Percentiles rank a stretch among this genome's conserved stretches.
phyloP scores from a whole-genome alignment of 371 early-diverging fungal genomes.

The Mucor mucedo region DNA sequence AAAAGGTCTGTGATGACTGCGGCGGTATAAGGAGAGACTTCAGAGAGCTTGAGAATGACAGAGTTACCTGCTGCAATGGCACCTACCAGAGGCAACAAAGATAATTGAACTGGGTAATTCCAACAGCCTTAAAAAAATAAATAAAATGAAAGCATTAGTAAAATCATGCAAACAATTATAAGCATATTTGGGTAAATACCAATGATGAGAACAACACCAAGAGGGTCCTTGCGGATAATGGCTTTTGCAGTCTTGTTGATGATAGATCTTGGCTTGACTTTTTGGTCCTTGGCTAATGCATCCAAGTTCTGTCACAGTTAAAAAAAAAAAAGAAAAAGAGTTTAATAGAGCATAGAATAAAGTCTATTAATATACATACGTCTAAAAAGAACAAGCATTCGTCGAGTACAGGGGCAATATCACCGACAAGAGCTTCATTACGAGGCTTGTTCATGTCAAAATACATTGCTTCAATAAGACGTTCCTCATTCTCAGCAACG shows the following conservation, averaged over 20 bases:
- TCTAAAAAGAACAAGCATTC: constrained; percentile 56
- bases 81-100: constrained; percentile 50
- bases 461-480: constrained; percentile 61
- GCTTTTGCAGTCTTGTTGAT: constrained; percentile 47
- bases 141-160: too few relatives aligned
- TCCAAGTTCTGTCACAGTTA: constrained; percentile 58
- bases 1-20: constrained; percentile 67
- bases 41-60: constrained; percentile 84
- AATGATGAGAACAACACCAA: constrained; percentile 73
- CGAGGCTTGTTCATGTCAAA: constrained; percentile 73
- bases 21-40: constrained; percentile 75
- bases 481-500: constrained; percentile 69
- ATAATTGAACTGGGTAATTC: constrained; percentile 53
- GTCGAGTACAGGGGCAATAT: constrained; percentile 64
- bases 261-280: constrained; percentile 37
- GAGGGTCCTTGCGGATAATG: constrained; percentile 73
- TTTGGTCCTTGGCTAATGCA: constrained; percentile 60
- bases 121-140: constrained; percentile 37
- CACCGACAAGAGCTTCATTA: constrained; percentile 61
- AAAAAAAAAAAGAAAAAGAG: background rate
- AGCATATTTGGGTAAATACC: constrained; percentile 25
- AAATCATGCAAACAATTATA: too few relatives aligned
- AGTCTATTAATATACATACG: constrained; percentile 21
- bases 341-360: too few relatives aligned
- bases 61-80: constrained; percentile 93